phyloP scores from a whole-genome alignment of 257 asterid species.

The Solanum chaucha region DNA sequence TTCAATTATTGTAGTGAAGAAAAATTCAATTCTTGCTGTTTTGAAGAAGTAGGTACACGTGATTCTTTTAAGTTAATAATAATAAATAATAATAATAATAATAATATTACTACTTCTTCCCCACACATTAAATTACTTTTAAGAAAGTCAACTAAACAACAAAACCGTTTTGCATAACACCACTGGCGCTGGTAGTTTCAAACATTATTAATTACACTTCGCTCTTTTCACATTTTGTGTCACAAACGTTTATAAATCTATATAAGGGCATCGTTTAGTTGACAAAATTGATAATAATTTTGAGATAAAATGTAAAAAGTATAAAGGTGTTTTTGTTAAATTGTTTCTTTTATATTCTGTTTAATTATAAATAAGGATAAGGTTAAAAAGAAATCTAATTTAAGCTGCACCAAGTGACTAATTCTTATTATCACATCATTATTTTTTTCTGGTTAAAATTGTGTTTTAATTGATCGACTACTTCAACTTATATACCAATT shows the following conservation, averaged over 20 bases:
- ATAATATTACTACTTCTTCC: not conserved
- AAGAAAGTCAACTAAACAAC: not conserved
- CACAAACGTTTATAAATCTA: too few relatives aligned
- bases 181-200: not conserved
- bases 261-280: not conserved
- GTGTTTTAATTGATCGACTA: not conserved
- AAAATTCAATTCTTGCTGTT: not conserved
- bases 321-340: not conserved
- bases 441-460: not conserved
- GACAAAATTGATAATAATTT: too few relatives aligned
- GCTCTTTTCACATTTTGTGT: too few relatives aligned
- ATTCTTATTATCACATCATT: not conserved
- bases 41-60: not conserved
- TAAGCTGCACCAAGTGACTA: not conserved
- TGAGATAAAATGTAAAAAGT: too few relatives aligned
- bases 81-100: too few relatives aligned
- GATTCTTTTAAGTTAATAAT: not conserved
- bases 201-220: not conserved
- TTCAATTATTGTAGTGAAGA: not conserved
- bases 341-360: not conserved
- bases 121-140: not conserved
- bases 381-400: not conserved
- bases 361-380: not conserved
- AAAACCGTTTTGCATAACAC: not conserved
- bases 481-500: not conserved